phyloP scores from a whole-genome alignment of 352 stramenopile species.

The Phytophthora ohioensis region DNA sequence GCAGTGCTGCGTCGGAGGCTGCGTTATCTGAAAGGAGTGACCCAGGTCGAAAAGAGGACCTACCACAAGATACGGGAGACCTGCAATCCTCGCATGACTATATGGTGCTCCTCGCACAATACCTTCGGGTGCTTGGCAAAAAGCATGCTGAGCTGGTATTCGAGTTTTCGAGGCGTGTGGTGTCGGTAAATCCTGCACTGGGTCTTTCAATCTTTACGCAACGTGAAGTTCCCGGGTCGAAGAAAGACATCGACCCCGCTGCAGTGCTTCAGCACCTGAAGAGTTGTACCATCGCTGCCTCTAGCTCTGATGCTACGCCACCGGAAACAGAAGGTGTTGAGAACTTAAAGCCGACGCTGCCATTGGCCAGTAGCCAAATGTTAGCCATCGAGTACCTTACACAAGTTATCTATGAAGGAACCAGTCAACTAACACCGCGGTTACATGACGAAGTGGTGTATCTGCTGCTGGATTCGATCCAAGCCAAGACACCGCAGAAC shows the following conservation, averaged over 20 bases:
- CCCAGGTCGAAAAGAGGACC: not conserved
- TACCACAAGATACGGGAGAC: conserved; percentile 5
- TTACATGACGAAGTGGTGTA: conserved; percentile 87
- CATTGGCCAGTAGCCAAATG: conserved; percentile 68
- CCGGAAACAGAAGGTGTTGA: conserved; percentile 19
- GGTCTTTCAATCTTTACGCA: conserved; percentile 86
- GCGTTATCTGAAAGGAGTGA: conserved; percentile 16
- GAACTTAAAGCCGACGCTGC: conserved; percentile 41
- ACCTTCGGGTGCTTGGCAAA: conserved; percentile 69
- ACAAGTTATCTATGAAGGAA: conserved; percentile 66
- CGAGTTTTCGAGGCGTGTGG: conserved; percentile 80
- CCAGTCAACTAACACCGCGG: conserved; percentile 41
- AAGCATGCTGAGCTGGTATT: conserved; percentile 79
- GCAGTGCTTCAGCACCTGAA: conserved; percentile 76
- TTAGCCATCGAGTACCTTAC: conserved; percentile 85
- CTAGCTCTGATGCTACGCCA: not conserved
- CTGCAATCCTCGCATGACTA: conserved; percentile 60
- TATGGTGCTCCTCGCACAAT: conserved; percentile 69
- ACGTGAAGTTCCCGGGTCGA: conserved; percentile 51
- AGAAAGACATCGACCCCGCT: conserved; percentile 74
- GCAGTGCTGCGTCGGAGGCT: conserved; percentile 47
- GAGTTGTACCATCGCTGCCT: conserved; percentile 47
- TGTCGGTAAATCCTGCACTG: conserved; percentile 61
- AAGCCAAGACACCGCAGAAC: conserved; percentile 40
- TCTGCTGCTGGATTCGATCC: conserved; percentile 79